phyloP scores from a whole-genome alignment of 2,329 filamentous ascomycete species.

The Thelonectria olida region DNA sequence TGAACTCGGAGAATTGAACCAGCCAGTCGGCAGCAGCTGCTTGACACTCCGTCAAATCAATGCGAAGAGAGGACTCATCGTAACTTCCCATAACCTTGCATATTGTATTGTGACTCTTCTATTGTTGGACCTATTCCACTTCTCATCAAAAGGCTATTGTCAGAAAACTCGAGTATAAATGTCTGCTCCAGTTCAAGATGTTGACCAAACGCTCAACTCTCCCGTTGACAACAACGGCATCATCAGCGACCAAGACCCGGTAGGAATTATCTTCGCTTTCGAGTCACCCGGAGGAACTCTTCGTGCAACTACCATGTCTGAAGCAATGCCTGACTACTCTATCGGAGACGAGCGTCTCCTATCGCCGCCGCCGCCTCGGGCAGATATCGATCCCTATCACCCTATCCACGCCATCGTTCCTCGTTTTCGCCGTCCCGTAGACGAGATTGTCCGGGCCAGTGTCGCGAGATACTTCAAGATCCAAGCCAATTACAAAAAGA shows the following conservation, averaged over 20 bases:
- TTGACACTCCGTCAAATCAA: not conserved
- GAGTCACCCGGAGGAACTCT: slow-evolving; percentile 32
- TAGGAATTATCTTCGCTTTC: slow-evolving; percentile 11
- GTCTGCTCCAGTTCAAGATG: not conserved
- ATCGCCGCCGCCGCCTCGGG: not conserved
- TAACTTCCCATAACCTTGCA: not conserved
- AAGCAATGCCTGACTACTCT: not conserved
- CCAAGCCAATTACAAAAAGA: not conserved
- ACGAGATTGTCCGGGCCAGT: not conserved
- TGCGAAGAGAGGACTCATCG: not conserved
- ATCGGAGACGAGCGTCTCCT: not conserved
- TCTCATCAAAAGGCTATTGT: not conserved
- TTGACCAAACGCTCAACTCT: not conserved
- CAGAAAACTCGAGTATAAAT: not conserved
- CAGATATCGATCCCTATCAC: not conserved
- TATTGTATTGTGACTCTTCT: not conserved
- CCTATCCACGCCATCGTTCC: not conserved
- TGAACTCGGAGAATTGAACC: no score
- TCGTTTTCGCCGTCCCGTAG: not conserved
- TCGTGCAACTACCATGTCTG: slow-evolving; percentile 12
- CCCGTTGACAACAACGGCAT: not conserved
- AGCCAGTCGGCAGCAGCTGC: not conserved
- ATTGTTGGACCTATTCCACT: not conserved
- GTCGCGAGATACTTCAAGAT: not conserved
- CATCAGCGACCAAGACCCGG: not conserved